Evolutionary conservation across 2,329 filamentous ascomycete species (phyloP).

Genomic region (Neonectria neomacrospora): DNA sequence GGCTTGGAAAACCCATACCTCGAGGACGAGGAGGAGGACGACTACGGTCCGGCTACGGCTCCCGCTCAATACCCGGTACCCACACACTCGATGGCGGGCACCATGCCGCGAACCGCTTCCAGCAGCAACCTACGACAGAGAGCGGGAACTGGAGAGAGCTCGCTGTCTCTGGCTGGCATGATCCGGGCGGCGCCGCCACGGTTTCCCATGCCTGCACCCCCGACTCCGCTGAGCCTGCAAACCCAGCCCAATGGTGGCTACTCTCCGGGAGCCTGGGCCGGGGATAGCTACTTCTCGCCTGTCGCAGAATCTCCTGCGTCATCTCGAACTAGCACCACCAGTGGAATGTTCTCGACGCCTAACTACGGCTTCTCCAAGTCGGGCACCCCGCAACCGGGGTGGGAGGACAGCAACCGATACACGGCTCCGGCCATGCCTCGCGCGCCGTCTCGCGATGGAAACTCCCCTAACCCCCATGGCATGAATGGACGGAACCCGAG

Average conservation of each 20-base stretch:
- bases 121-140: slow-evolving; percentile 79
- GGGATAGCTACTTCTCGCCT: slow-evolving; percentile 96
- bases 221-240: slow-evolving; percentile 75
- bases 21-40: slow-evolving; percentile 69
- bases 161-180: slow-evolving; percentile 66
- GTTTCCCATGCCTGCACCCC: slow-evolving; percentile 73
- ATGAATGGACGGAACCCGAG: slow-evolving; percentile 73
- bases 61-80: slow-evolving; percentile 51
- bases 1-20: slow-evolving; percentile 86
- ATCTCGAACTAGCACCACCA: slow-evolving; percentile 78
- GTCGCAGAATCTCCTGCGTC: slow-evolving; percentile 81
- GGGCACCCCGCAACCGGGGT: slow-evolving; percentile 72
- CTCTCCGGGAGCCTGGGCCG: slow-evolving; percentile 71
- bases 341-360: slow-evolving; percentile 72
- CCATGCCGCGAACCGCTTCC: slow-evolving; percentile 63
- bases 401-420: slow-evolving; percentile 83
- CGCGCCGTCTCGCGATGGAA: slow-evolving; percentile 80
- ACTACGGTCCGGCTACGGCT: slow-evolving; percentile 53
- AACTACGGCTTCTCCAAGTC: slow-evolving; percentile 77
- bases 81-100: slow-evolving; percentile 37
- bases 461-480: slow-evolving; percentile 72
- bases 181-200: slow-evolving; percentile 72
- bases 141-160: slow-evolving; percentile 79
- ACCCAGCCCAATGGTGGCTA: slow-evolving; percentile 59
- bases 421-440: slow-evolving; percentile 89